Base-by-base conservation (phyloP, 441 rosid species). In the Arabidopsis lyrata region DNA sequence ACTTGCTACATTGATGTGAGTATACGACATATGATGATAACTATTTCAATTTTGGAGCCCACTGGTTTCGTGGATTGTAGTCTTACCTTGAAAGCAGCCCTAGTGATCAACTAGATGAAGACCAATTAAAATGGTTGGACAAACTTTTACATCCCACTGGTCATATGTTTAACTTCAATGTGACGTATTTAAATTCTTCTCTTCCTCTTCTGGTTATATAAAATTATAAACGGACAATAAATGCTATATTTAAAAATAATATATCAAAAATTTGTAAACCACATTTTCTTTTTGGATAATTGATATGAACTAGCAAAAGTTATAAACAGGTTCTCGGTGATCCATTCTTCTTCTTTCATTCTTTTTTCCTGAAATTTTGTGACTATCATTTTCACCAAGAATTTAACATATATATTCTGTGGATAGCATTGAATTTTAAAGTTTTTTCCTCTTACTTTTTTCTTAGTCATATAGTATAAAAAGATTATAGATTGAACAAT, bases 171-270 rank as follows among this genome's bases (percentile, higher is more conserved):
- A 27, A 36, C 74, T 70, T 65, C 60, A 70, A 8, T 64, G 66
- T 70, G 61, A 64, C 76, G 80, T 76, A 57, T 76, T 57, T 39
- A 64, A 76, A 70, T 76, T 76, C 63, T 77, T 58, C 72, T 77
- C 63, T 63, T 59, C 68, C 22, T 70, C 55, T 2, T n/a, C n/a
- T n/a, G n/a, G n/a, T n/a, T n/a, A n/a, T n/a, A 54, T 11, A 16
- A 13, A 42, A 8, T 20, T 34, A 31, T 31, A 61, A 53, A 48
- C 66, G 20, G 70, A 56, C 35, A 45, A 61, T 68, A 29, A 42
- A 42, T 56, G 58, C 22, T 76, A 24, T 29, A 29, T 1, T 24
- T n/a, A n/a, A 22, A 1, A 29, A 29, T 4, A 29, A 29, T 24
- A 24, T 29, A 29, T 29, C 31, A 29, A 27, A 27, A 27, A 0